phyloP scores from a whole-genome alignment of 805 yeast species.

The Kazachstania psychrophila region DNA sequence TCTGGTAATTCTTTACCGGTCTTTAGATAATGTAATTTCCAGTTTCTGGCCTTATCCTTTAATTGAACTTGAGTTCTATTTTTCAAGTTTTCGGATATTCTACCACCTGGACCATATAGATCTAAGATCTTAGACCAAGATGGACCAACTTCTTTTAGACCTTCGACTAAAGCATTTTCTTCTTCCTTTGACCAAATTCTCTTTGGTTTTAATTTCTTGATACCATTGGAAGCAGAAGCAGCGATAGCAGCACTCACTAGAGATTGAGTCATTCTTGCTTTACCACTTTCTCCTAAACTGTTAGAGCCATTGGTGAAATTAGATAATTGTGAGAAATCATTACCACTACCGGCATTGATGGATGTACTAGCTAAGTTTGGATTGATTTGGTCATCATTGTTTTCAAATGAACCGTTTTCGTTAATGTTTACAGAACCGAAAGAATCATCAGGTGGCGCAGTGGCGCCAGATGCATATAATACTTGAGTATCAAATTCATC shows the following conservation, averaged over 20 bases:
- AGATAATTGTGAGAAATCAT: not conserved
- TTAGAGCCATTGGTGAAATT: not conserved
- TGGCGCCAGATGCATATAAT: conserved; percentile 17
- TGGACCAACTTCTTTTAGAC: conserved; percentile 75
- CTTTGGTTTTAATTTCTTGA: conserved; percentile 25
- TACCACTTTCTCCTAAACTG: not conserved
- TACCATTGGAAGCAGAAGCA: conserved; percentile 13
- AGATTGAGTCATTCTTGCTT: conserved; percentile 5
- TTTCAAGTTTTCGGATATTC: conserved; percentile 70
- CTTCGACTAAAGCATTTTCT: conserved; percentile 74
- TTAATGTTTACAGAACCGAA: not conserved
- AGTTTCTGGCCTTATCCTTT: conserved; percentile 92
- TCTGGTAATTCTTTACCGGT: conserved; percentile 70
- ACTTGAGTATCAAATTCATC: conserved; percentile 20
- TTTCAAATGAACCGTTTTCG: too few relatives aligned
- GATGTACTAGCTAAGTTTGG: too few relatives aligned
- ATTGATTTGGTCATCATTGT: too few relatives aligned
- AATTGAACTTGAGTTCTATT: conserved; percentile 85
- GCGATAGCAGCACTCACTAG: conserved; percentile 22
- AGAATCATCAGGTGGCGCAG: conserved; percentile 1
- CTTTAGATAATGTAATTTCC: conserved; percentile 81
- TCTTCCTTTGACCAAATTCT: conserved; percentile 74
- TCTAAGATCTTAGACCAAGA: conserved; percentile 89
- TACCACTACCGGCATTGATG: not conserved
- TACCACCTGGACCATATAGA: conserved; percentile 90